Percentiles rank a stretch among this genome's conserved stretches.
Conservation (phyloP, 176 grass and related monocot species). For the Carex scoparia region DNA sequence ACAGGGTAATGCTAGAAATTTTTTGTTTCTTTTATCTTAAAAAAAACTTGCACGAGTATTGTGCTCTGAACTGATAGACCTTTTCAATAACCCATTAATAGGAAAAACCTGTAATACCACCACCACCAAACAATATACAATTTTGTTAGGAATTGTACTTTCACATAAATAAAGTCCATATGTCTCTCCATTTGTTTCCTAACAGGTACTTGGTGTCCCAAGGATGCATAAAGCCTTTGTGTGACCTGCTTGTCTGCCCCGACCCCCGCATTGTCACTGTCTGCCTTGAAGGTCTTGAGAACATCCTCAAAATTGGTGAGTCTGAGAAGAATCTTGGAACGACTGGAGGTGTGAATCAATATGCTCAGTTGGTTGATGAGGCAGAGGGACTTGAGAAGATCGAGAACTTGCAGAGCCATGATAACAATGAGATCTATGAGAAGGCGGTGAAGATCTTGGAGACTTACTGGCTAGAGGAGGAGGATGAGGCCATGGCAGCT, state of each 20-base stretch:
- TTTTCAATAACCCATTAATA: neutral
- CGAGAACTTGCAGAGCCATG: slow-evolving; percentile 82
- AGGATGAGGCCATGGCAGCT: slow-evolving; percentile 69
- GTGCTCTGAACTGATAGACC: neutral
- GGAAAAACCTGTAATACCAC: neutral
- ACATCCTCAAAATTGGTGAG: slow-evolving; percentile 88
- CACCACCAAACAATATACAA: neutral
- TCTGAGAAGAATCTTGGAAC: slow-evolving; percentile 51
- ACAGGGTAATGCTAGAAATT: neutral
- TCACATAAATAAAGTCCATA: neutral
- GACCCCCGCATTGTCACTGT: slow-evolving; percentile 82
- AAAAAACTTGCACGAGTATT: neutral
- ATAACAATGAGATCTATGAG: slow-evolving; percentile 88
- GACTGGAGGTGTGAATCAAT: slow-evolving; percentile 47
- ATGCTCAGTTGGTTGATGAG: slow-evolving; percentile 79
- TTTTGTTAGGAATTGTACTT: neutral
- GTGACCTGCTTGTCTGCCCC: slow-evolving; percentile 69
- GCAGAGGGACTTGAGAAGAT: slow-evolving; percentile 89
- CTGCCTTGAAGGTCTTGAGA: slow-evolving; percentile 92
- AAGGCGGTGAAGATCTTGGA: slow-evolving; percentile 96
- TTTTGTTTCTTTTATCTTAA: neutral
- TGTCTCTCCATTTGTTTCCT: neutral
- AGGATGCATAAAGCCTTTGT: slow-evolving; percentile 84
- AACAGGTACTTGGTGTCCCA: slow-evolving; percentile 56
- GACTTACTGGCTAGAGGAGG: slow-evolving; percentile 82